phyloP scores from a whole-genome alignment of 1,284 basidiomycete genomes.

The Cutaneotrichosporon sp. region DNA sequence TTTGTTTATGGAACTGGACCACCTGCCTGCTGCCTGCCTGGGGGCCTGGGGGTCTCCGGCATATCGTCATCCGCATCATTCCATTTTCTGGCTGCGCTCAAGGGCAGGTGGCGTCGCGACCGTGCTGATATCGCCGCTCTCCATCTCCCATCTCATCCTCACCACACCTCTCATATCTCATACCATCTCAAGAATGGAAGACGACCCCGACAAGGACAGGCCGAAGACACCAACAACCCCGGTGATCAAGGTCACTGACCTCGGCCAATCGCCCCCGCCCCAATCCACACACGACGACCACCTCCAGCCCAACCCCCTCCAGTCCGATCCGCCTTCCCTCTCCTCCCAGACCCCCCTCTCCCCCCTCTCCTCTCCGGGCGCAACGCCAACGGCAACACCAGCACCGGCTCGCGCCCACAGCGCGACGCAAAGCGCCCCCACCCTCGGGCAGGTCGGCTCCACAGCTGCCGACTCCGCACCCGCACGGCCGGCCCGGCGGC shows the following conservation, averaged over 20 bases:
- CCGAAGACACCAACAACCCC: not conserved
- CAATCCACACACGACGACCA: not conserved
- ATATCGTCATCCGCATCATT: no score
- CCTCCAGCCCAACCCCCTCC: not conserved
- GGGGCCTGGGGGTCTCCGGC: no score
- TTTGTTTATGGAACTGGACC: no score
- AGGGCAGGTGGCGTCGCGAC: no score
- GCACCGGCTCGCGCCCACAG: not conserved
- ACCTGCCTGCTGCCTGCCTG: no score
- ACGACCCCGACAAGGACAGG: not conserved
- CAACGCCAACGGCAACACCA: not conserved
- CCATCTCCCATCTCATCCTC: not conserved
- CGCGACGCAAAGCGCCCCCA: not conserved
- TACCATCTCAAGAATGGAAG: not conserved
- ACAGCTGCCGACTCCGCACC: not conserved
- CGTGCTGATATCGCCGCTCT: not conserved
- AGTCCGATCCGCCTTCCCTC: not conserved
- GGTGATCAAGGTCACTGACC: conserved; percentile 6
- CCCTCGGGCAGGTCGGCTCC: not conserved
- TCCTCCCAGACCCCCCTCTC: not conserved
- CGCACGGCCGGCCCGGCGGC: not conserved
- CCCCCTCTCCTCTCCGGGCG: not conserved
- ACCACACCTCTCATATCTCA: not conserved
- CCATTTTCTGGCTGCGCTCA: no score
- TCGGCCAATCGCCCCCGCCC: not conserved